Conservation (phyloP, 257 asterid genomes). For the Schizonepeta tenuifolia region DNA sequence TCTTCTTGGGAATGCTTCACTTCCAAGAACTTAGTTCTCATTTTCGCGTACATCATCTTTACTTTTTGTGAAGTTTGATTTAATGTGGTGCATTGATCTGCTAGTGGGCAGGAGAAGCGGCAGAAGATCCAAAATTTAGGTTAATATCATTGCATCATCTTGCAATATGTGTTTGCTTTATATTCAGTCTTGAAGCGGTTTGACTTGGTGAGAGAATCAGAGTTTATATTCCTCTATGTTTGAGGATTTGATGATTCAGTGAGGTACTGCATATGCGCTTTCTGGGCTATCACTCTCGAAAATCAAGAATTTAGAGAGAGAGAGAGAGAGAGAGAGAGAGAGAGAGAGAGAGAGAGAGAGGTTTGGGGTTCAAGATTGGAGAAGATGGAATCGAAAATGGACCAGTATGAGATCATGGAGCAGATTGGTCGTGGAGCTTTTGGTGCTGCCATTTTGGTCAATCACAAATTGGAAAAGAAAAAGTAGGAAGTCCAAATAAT, state of each 20-base stretch:
- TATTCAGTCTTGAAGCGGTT: conserved; percentile 16
- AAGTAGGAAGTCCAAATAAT: conserved; percentile 49
- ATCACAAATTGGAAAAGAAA: conserved; percentile 86
- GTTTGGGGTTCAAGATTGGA: conserved; percentile 37
- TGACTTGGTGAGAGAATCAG: conserved; percentile 31
- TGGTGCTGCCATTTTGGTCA: conserved; percentile 97
- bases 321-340: conserved; percentile 29
- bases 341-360: conserved; percentile 29
- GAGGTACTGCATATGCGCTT: conserved; percentile 31
- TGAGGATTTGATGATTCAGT: too few relatives aligned
- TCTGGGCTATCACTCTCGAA: conserved; percentile 4
- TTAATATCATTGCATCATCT: conserved; percentile 28
- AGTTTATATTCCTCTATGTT: too few relatives aligned
- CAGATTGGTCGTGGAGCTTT: conserved; percentile 99
- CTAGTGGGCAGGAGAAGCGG: conserved; percentile 35
- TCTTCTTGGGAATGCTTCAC: conserved; percentile 19
- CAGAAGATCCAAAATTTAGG: conserved; percentile 41
- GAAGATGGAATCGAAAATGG: conserved; percentile 91
- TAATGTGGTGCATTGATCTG: conserved; percentile 42
- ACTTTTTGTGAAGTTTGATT: conserved; percentile 24
- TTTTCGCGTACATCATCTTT: conserved; percentile 8
- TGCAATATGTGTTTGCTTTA: conserved; percentile 10
- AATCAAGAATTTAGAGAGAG: conserved; percentile 21
- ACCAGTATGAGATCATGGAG: conserved; percentile 99
- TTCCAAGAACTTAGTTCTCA: conserved; percentile 25